A percentile compares a stretch with the other conserved stretches of the same genome.
These are phyloP conservation scores for Lyophyllum semitale DNA, from an alignment of 768 basidiomycete species.

Conservation along the genomic window DNA sequence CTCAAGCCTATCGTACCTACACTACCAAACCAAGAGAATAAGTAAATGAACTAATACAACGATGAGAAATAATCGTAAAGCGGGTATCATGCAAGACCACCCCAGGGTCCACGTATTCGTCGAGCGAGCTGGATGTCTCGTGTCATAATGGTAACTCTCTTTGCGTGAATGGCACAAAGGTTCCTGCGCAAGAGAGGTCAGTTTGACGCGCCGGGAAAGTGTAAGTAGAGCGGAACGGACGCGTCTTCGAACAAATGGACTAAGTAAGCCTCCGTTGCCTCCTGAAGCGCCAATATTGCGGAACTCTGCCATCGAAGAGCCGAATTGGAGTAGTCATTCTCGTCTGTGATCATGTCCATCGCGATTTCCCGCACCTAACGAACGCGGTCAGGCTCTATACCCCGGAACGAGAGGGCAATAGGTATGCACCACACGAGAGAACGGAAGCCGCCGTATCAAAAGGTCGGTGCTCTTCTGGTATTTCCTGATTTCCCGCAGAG, in stretches of 20 bases:
- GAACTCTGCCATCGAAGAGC: constrained; percentile 93
- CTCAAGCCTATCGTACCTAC: constrained; percentile 9
- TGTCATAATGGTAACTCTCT: constrained; percentile 97
- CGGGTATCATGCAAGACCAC: constrained; percentile 57
- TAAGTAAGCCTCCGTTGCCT: constrained; percentile 93
- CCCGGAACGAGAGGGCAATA: not conserved
- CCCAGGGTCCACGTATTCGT: constrained; percentile 91
- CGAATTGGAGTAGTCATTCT: constrained; percentile 57
- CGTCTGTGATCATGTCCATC: constrained; percentile 82
- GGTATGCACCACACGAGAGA: constrained; percentile 81
- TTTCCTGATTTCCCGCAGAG: constrained; percentile 88
- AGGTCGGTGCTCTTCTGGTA: constrained; percentile 95
- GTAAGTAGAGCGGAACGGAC: constrained; percentile 53
- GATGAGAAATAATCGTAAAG: constrained; percentile 5
- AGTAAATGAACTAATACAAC: constrained; percentile 17
- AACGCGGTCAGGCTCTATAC: not conserved
- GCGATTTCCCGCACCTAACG: constrained; percentile 93
- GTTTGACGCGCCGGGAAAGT: not conserved
- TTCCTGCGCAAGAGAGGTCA: constrained; percentile 56
- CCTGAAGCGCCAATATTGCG: constrained; percentile 91
- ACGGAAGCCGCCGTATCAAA: constrained; percentile 84
- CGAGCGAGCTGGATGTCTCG: constrained; percentile 95
- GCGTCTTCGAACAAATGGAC: constrained; percentile 98
- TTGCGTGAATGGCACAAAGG: constrained; percentile 95
- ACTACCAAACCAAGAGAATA: constrained; percentile 14